phyloP scores from a whole-genome alignment of 495 filamentous ascomycete genomes.

The Penicillium alfredii region DNA sequence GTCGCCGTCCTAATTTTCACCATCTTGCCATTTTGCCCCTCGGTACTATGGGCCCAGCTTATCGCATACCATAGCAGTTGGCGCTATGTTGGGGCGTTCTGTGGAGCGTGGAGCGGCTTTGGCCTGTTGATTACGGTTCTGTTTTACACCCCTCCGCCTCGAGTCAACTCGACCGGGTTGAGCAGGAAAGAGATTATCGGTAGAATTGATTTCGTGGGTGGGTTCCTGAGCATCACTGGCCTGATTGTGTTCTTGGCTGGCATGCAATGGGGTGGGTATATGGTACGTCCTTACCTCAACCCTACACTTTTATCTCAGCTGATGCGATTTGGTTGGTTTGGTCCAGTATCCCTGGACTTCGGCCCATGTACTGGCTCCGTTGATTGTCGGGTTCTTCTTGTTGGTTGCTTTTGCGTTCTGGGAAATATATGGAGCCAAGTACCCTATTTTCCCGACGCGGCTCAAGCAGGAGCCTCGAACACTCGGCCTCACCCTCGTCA shows the following conservation, averaged over 20 bases:
- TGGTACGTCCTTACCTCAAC: constrained; percentile 28
- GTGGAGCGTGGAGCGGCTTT: constrained; percentile 54
- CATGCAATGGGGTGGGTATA: constrained; percentile 64
- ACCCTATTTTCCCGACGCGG: constrained; percentile 61
- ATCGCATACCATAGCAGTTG: constrained; percentile 55
- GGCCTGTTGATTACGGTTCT: constrained; percentile 54
- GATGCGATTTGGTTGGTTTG: constrained; percentile 11
- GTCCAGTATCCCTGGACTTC: constrained; percentile 51
- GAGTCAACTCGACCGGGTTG: constrained; percentile 48
- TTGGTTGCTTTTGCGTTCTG: constrained; percentile 53
- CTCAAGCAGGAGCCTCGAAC: constrained; percentile 59
- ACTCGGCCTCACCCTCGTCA: constrained; percentile 57
- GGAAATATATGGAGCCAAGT: constrained; percentile 55
- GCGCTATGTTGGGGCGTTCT: constrained; percentile 60
- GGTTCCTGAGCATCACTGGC: constrained; percentile 58
- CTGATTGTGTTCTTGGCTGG: constrained; percentile 61
- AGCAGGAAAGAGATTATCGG: constrained; percentile 45
- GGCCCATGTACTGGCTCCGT: constrained; percentile 53
- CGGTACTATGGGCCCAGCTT: constrained; percentile 64
- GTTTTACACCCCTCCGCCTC: constrained; percentile 63
- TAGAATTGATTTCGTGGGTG: constrained; percentile 61
- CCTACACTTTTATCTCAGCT: neutral
- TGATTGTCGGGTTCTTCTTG: constrained; percentile 50
- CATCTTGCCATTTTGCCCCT: constrained; percentile 62
- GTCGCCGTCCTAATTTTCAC: constrained; percentile 62